Evolutionary conservation across 805 yeast species (phyloP), one percentile per base, ranked within the genome.

Genomic region (Lipomyces mesembrius): DNA sequence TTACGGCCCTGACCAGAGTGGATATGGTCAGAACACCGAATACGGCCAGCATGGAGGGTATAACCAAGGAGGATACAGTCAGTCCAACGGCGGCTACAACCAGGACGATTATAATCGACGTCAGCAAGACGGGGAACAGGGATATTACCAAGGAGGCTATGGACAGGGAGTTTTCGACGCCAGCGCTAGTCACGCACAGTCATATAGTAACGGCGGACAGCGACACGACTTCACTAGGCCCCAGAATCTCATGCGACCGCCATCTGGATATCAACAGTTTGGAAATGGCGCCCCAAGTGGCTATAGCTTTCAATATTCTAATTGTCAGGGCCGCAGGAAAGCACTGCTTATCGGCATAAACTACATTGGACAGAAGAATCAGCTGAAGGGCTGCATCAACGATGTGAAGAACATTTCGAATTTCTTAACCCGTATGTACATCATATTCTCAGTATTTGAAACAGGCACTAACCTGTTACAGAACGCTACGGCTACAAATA

Each of bases 301-400:
- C 49, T 74, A 76, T 73, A 81, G 79, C 22, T 84, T 79, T 73
- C 88, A 86, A 74, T 87, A 87, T 76, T 88, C 94, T 11, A 83
- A 85, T 73, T 88, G 93, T 80, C 79, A 84, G 4, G 96, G 96
- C 14, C 81, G 82, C 43, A 84, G 87, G 68, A 91, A 91, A 77
- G 97, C 96, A 1, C 76, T 91, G 63, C 75, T 90, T 60, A 82
- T 91, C 64, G 97, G 97, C 12, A 87, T 89, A 76, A 91, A 91
- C 78, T 91, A 91, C 77, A 81, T 85, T 67, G 92, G 92, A 6
- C 78, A 88, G 2, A 77, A 76, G 59, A 88, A 85, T 74, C 84
- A 82, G 68, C 78, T 91, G 58, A 81, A 87, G 56, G 97, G 97
- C 1, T 91, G 96, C 76, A 88, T 91, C 74, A 91, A 91, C 74